Conservation (phyloP, 495 filamentous ascomycete species). For the Aspergillus kassunensis region DNA sequence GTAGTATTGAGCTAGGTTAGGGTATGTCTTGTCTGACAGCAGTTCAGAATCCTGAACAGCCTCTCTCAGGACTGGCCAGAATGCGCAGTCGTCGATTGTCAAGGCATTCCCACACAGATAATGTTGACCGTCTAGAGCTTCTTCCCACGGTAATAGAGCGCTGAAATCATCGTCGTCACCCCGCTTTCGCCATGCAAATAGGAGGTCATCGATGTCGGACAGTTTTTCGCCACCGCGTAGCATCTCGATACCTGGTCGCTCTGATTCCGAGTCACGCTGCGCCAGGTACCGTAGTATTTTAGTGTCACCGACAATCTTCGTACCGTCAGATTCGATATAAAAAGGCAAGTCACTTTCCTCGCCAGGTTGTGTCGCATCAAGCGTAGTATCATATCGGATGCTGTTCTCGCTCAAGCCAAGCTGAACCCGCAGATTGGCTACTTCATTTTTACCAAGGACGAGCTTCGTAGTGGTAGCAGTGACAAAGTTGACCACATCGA, state of each 20-base stretch:
- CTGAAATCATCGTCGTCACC: slow-evolving; percentile 15
- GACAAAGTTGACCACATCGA: slow-evolving; percentile 78
- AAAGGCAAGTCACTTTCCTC: slow-evolving; percentile 16
- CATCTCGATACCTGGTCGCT: slow-evolving; percentile 30
- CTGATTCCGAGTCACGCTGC: slow-evolving; percentile 18
- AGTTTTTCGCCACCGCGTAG: slow-evolving; percentile 32
- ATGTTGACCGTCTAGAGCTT: slow-evolving; percentile 35
- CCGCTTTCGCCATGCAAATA: slow-evolving; percentile 30
- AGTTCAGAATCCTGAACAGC: slow-evolving; percentile 38
- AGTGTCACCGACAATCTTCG: slow-evolving; percentile 29
- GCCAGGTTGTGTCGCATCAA: background rate
- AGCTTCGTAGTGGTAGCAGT: slow-evolving; percentile 49
- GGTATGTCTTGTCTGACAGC: slow-evolving; percentile 29
- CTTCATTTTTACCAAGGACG: slow-evolving; percentile 45
- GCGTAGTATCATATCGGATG: slow-evolving; percentile 45
- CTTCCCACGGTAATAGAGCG: slow-evolving; percentile 47
- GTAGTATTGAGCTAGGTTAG: slow-evolving; percentile 53
- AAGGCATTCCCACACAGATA: slow-evolving; percentile 56
- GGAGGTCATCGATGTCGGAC: slow-evolving; percentile 29
- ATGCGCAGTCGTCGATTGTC: slow-evolving; percentile 63
- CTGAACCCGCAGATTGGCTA: slow-evolving; percentile 56
- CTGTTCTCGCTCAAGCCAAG: slow-evolving; percentile 57
- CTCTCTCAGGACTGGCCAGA: slow-evolving; percentile 67
- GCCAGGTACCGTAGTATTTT: slow-evolving; percentile 31
- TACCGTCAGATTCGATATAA: slow-evolving; percentile 28